Evolutionary conservation across 768 basidiomycete species (phyloP).

Genomic region (Trametopsis cervina): DNA sequence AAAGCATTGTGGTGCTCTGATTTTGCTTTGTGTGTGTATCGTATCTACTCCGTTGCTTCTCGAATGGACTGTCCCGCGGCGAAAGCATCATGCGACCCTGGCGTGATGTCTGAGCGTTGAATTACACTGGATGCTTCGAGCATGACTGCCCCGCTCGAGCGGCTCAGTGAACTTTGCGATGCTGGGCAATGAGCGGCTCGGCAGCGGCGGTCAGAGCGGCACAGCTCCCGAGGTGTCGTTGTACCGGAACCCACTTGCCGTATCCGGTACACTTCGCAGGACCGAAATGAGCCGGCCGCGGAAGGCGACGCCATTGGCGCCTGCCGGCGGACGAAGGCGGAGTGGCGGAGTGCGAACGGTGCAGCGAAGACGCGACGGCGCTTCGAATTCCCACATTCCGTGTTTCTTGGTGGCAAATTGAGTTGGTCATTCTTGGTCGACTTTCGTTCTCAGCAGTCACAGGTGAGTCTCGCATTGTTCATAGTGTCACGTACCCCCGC

Average conservation of each 20-base stretch:
- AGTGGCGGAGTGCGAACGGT: no score
- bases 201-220: no score
- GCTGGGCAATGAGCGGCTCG: background rate
- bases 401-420: background rate
- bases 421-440: background rate
- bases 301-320: slow-evolving; percentile 3
- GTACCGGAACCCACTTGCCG: background rate
- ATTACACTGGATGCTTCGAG: slow-evolving; percentile 7
- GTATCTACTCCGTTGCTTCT: slow-evolving; percentile 8
- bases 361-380: no score
- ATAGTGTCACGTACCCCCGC: background rate
- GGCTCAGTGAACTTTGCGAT: slow-evolving; percentile 1
- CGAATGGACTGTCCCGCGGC: slow-evolving; percentile 11
- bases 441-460: background rate
- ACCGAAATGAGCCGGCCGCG: no score
- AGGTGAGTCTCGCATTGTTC: background rate
- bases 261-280: no score
- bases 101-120: background rate
- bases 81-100: slow-evolving; percentile 13
- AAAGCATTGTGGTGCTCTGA: slow-evolving; percentile 55
- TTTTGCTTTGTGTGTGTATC: slow-evolving; percentile 16
- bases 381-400: no score
- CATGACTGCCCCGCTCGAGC: slow-evolving; percentile 9
- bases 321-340: slow-evolving; percentile 2
- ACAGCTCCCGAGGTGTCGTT: background rate